Conservation (phyloP, 805 yeast species). For the Barnettozyma sp. region DNA sequence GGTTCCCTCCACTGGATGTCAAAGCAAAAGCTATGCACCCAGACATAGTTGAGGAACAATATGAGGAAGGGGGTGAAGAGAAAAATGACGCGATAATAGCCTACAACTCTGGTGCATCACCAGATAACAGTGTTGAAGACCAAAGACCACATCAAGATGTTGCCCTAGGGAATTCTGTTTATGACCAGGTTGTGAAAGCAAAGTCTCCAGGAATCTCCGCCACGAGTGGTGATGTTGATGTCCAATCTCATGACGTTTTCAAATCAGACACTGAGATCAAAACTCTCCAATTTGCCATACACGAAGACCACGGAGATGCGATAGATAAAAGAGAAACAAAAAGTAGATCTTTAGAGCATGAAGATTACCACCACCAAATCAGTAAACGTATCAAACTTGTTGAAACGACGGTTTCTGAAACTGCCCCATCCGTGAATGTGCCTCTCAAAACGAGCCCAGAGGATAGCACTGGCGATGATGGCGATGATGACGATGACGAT, state of each 20-base stretch:
- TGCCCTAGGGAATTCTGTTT: too few relatives aligned
- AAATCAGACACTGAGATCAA: slow-evolving; percentile 22
- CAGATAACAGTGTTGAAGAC: too few relatives aligned
- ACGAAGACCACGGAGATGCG: too few relatives aligned
- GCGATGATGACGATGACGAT: slow-evolving; percentile 24
- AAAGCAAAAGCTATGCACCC: slow-evolving; percentile 19
- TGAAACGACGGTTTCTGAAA: too few relatives aligned
- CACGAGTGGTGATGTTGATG: slow-evolving; percentile 5
- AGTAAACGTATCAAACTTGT: slow-evolving; percentile 23
- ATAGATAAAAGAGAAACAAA: slow-evolving; percentile 10
- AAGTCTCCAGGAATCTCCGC: slow-evolving; percentile 15
- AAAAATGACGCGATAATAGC: slow-evolving; percentile 14
- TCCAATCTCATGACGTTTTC: slow-evolving; percentile 12
- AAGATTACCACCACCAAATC: too few relatives aligned
- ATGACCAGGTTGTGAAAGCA: too few relatives aligned
- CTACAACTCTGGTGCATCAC: too few relatives aligned
- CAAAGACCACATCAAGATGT: too few relatives aligned
- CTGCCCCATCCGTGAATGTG: too few relatives aligned
- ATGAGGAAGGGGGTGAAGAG: slow-evolving; percentile 22
- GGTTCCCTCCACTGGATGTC: slow-evolving; percentile 47
- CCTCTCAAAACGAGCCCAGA: too few relatives aligned
- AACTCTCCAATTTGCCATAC: slow-evolving; percentile 22
- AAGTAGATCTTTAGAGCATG: slow-evolving; percentile 18
- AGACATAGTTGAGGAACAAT: slow-evolving; percentile 24
- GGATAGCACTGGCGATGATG: too few relatives aligned